Base-by-base conservation (phyloP, 306 rosid genomes). In the Rosa lucieae region DNA sequence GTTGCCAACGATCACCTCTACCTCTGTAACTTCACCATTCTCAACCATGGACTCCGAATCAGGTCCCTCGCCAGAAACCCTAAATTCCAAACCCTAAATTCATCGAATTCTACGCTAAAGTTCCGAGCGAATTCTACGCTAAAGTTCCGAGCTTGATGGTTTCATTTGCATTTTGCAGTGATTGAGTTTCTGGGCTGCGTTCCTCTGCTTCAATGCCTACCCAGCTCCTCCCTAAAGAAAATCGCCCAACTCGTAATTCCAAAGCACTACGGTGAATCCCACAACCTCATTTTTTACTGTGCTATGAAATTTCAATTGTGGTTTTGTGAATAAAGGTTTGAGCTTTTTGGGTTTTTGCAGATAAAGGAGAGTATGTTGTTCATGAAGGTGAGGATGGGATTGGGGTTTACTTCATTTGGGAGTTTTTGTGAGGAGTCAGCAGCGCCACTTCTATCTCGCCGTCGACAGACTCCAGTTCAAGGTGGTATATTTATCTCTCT, bases 331-430 rank as follows among this genome's bases (percentile, higher is more conserved):
- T 42, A 75, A 26, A 59, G 12, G 56, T 75, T 26, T 59, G 70
- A 75, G 7, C 40, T 43, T 75, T 58, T 40, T 59, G 58, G 43
- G 70, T 23, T 44, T 6, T 32, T 85, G 85, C 77, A 95, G 99
- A 85, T 77, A 72, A 81, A 1, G 89, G 98, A 78, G 90, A 84
- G 53, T 79, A 80, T 78, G 87, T 95, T 82, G 96, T 91, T 70
- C 97, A 90, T 26, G 97, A 86, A 80, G 99, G 93, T 43, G 93
- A 92, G 83, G 69, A 77, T 15, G 98, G 89, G 10, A 95, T 87
- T 70, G 98, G 94, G 26, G 88, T 92, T 82, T 95, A 95, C 90
- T 90, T 95, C 87, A 75, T 95, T 61, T 92, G 87, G 93, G 96
- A 79, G 85, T 52, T 67, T 59, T 26, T 37, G 47, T 73, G 63